A percentile compares a stretch with the other conserved stretches of the same genome.
Conservation (phyloP, 257 asterid species). For the Petunia secreta region DNA sequence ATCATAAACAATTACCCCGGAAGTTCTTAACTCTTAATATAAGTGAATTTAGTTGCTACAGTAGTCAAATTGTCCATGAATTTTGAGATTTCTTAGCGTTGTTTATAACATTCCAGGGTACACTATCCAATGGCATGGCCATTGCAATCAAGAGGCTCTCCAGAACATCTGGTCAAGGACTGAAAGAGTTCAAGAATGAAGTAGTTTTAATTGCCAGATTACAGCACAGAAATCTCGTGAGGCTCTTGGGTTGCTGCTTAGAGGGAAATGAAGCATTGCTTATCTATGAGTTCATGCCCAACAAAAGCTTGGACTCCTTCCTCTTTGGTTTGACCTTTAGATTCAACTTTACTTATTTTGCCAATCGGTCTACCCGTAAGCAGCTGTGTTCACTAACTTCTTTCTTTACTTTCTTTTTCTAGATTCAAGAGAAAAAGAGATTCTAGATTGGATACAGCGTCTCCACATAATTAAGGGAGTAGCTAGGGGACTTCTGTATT, state of each 20-base stretch:
- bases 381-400: not conserved
- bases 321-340: not conserved
- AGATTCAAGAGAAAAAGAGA: slow-evolving; percentile 13
- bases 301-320: slow-evolving; percentile 26
- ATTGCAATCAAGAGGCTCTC: slow-evolving; percentile 24
- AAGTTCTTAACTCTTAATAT: not conserved
- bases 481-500: slow-evolving; percentile 19
- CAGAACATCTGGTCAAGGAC: slow-evolving; percentile 20
- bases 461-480: slow-evolving; percentile 24
- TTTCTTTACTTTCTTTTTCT: not conserved
- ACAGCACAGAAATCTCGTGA: slow-evolving; percentile 25
- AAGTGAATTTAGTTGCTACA: not conserved
- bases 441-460: slow-evolving; percentile 18
- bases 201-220: slow-evolving; percentile 18
- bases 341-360: not conserved
- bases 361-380: not conserved
- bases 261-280: slow-evolving; percentile 17
- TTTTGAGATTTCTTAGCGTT: not conserved
- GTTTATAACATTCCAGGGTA: slow-evolving; percentile 12
- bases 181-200: slow-evolving; percentile 28
- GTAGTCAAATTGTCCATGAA: not conserved
- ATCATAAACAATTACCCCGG: not conserved
- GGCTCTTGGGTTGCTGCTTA: slow-evolving; percentile 24
- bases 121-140: not conserved
- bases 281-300: slow-evolving; percentile 25